Evolutionary conservation across 177 flowering plant genomes (phyloP).

Genomic region (Vitis hybrid): DNA sequence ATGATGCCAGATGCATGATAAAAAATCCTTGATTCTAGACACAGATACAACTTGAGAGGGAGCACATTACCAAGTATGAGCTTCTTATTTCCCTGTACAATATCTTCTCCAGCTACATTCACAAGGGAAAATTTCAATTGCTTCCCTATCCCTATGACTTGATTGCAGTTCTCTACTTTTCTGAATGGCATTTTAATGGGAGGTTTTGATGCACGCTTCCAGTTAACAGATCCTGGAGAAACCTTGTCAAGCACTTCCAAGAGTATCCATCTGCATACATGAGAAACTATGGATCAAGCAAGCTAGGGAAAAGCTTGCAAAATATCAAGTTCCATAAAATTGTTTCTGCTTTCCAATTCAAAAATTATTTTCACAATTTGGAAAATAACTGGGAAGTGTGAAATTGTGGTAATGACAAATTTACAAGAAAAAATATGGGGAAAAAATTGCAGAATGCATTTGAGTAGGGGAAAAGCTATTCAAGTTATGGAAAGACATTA

Average conservation of each 20-base stretch:
- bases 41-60: neutral
- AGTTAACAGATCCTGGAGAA: slow-evolving; percentile 75
- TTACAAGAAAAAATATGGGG: neutral
- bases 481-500: no score
- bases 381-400: neutral
- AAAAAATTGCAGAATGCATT: neutral
- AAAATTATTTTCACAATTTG: neutral
- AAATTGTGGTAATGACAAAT: neutral
- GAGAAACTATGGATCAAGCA: neutral
- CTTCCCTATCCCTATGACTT: slow-evolving; percentile 69
- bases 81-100: slow-evolving; percentile 87
- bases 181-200: slow-evolving; percentile 90
- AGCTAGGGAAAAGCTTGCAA: neutral
- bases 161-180: slow-evolving; percentile 92
- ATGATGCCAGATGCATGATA: neutral
- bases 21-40: neutral
- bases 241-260: slow-evolving; percentile 81
- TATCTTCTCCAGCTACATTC: slow-evolving; percentile 82
- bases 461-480: neutral
- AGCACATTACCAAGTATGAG: slow-evolving; percentile 64
- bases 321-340: neutral
- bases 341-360: neutral
- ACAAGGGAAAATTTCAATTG: slow-evolving; percentile 67
- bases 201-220: slow-evolving; percentile 87
- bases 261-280: slow-evolving; percentile 70